Evolutionary conservation across 1,284 basidiomycete species (phyloP), one percentile per base, ranked within the genome.

Genomic region (Prillingera fragicola): DNA sequence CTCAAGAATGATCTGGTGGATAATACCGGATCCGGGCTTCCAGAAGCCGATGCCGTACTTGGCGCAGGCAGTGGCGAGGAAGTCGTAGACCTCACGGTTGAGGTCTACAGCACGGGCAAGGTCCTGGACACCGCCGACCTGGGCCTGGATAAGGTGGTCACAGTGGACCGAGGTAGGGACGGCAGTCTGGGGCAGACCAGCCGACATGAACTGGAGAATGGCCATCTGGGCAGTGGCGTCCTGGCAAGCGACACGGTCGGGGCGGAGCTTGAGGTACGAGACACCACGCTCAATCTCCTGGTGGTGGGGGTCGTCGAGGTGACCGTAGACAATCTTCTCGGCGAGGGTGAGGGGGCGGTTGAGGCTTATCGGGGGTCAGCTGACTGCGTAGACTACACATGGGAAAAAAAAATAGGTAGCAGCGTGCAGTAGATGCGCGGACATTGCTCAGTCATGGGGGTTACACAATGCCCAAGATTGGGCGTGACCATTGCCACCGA

Each of bases 31-130:
- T 63, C 95, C 94, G 41, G 94, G 91, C 77, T 85, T 89, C 95
- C 94, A 99, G 81, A 99, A 99, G 57, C 92, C 94, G 60, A 97
- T 88, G 69, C 91, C 91, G 74, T 96, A 96, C 75, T 97, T 97
- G 56, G 92, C 91, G 41, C 90, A 92, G 48, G 87, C 89, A 27
- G 94, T 96, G 38, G 91, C 92, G 73, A 99, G 81, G 79, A 99
- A 99, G 77, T 98, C 92, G 74, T 97, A 98, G 45, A 99, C 95
- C 75, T 99, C 95, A 80, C 84, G 91, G 84, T 99, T 98, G 69
- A 89, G 87, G 59, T 87, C 77, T 67, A 88, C 83, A 46, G 94
- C 92, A 45, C 94, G 85, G 38, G 80, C 86, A 65, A 99, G 78
- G 79, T 98, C 95, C 77, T 88, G 85, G 35, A 78, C 82, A 70